phyloP scores from a whole-genome alignment of 208 protist genomes.

The Vickermania spadyakhi region DNA sequence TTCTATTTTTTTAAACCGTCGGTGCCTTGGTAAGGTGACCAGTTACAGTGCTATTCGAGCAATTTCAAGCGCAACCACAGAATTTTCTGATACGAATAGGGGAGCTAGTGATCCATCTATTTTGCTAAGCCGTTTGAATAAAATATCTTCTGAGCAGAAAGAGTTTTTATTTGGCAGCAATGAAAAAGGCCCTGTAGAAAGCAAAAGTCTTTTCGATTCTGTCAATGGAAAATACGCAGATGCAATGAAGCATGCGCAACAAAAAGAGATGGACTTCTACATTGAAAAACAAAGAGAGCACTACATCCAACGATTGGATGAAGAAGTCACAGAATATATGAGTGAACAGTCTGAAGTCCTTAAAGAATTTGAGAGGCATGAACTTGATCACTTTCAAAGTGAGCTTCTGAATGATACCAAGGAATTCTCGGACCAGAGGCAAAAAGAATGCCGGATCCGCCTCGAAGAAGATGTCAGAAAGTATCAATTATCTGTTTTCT shows the following conservation, averaged over 20 bases:
- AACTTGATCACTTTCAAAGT: conserved; percentile 23
- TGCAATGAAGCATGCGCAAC: conserved; percentile 21
- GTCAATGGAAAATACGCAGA: conserved; percentile 26
- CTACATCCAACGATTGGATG: conserved; percentile 25
- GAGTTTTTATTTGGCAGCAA: conserved; percentile 5
- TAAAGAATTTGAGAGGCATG: conserved; percentile 28
- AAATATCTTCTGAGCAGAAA: conserved; percentile 2
- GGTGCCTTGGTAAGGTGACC: too few relatives aligned
- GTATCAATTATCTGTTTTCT: conserved; percentile 25
- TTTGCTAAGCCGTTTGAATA: not conserved
- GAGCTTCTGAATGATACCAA: conserved; percentile 24
- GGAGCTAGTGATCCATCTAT: conserved; percentile 6
- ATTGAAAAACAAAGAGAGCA: conserved; percentile 18
- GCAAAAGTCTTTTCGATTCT: conserved; percentile 19
- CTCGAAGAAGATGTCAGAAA: conserved; percentile 24
- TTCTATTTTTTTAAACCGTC: too few relatives aligned
- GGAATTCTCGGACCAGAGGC: conserved; percentile 20
- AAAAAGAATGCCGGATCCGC: conserved; percentile 24
- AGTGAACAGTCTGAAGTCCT: conserved; percentile 32
- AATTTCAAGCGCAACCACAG: too few relatives aligned
- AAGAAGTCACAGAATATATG: conserved; percentile 41
- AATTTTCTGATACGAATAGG: too few relatives aligned
- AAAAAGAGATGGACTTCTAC: conserved; percentile 21
- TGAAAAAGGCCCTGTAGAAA: not conserved
- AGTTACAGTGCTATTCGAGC: too few relatives aligned